Percentiles rank a stretch among this genome's conserved stretches.
These are phyloP conservation scores for Bolboschoenoplectus hybrid DNA, from an alignment of 202 grass and related monocot species.

Conservation along the genomic window DNA sequence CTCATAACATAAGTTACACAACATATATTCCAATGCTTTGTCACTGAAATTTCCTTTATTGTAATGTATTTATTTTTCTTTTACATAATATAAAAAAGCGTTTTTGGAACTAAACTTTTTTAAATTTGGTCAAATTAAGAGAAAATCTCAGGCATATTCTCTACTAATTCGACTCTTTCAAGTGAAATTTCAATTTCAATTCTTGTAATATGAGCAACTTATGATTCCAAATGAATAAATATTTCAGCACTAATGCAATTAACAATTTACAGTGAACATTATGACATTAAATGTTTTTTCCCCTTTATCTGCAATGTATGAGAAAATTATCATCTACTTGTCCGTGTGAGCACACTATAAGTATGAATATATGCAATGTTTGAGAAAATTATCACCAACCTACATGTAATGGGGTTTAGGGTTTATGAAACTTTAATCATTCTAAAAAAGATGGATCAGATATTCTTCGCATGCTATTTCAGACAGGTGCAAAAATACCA, in stretches of 20 bases:
- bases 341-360: not conserved
- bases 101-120: too few relatives aligned
- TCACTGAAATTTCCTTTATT: too few relatives aligned
- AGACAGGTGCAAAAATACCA: not conserved
- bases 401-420: not conserved
- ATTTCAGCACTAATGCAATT: not conserved
- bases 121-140: too few relatives aligned
- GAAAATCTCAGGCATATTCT: not conserved
- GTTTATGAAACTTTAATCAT: not conserved
- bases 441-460: not conserved
- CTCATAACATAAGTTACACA: too few relatives aligned
- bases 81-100: too few relatives aligned
- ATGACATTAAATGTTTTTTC: not conserved
- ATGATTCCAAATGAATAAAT: not conserved
- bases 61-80: too few relatives aligned
- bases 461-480: not conserved
- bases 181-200: not conserved
- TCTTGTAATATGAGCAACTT: not conserved
- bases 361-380: not conserved
- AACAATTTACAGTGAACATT: not conserved
- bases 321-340: not conserved
- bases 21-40: too few relatives aligned
- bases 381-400: not conserved
- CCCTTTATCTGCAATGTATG: not conserved
- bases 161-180: not conserved